Conservation (phyloP, 1,284 basidiomycete species). For the Pterulicium gracile region DNA sequence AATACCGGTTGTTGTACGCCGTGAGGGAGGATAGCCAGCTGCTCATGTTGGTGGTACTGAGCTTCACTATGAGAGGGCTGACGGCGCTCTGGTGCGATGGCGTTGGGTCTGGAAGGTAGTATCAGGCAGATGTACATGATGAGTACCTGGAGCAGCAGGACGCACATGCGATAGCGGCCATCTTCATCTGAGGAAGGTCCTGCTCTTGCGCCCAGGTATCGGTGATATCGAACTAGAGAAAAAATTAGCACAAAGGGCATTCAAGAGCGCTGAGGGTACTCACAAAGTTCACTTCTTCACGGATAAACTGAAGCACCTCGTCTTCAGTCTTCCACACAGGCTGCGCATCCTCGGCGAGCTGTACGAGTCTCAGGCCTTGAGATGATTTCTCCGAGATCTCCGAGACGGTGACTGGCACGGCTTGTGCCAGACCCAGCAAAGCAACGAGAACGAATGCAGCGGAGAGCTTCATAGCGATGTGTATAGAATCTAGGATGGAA, state of each 20-base stretch:
- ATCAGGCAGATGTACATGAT: too few relatives aligned
- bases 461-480: too few relatives aligned
- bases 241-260: too few relatives aligned
- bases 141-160: not conserved
- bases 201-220: not conserved
- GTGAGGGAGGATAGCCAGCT: conserved; percentile 14
- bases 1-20: conserved; percentile 16
- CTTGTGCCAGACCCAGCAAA: too few relatives aligned
- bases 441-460: too few relatives aligned
- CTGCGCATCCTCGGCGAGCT: not conserved
- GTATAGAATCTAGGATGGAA: too few relatives aligned
- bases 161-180: conserved; percentile 1
- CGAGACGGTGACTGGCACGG: not conserved
- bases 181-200: not conserved
- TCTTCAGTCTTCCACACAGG: not conserved
- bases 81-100: conserved; percentile 13
- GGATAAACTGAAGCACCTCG: not conserved
- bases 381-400: not conserved
- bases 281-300: not conserved
- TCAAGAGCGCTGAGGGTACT: too few relatives aligned
- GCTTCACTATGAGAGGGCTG: conserved; percentile 11
- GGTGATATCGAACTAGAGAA: not conserved
- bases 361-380: not conserved
- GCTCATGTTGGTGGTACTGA: conserved; percentile 13
- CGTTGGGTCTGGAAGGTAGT: conserved; percentile 9